Percentiles rank a stretch among this genome's conserved stretches.
phyloP scores from a whole-genome alignment of 1,139 yeast genomes.

The Suhomyces chickasaworum region DNA sequence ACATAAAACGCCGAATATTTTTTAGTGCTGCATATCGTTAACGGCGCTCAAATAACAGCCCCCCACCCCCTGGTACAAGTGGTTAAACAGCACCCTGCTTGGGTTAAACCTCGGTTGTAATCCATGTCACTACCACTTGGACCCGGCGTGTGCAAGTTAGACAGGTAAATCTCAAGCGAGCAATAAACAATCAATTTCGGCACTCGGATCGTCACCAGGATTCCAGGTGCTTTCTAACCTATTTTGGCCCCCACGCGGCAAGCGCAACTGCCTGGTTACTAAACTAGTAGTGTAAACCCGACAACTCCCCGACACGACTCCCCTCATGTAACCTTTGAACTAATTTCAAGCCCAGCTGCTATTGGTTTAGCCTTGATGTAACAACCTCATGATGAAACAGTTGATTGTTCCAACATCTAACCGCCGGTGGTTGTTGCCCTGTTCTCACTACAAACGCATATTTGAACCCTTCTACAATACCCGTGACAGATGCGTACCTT shows the following conservation, averaged over 20 bases:
- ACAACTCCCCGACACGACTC: background rate
- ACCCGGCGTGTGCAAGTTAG: no score
- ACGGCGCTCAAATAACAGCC: conserved; percentile 2
- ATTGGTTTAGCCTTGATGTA: no score
- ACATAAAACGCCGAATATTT: conserved; percentile 9
- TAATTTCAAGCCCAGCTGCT: no score
- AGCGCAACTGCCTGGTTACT: background rate
- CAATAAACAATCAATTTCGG: no score
- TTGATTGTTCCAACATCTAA: background rate
- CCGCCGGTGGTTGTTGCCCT: background rate
- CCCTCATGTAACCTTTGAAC: background rate
- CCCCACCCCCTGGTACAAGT: no score
- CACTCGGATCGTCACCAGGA: no score
- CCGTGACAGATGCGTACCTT: conserved; percentile 9
- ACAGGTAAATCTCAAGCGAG: no score
- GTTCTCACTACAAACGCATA: background rate
- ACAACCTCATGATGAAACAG: background rate
- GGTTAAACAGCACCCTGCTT: no score
- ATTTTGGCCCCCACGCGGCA: background rate
- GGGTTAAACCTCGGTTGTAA: background rate
- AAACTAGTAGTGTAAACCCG: background rate
- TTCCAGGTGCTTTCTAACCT: no score
- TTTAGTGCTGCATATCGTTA: conserved; percentile 1
- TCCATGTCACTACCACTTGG: background rate
- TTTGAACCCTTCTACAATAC: background rate